Conservation (phyloP, 108 stramenopile genomes). For the Nitzschia inconspicua region DNA sequence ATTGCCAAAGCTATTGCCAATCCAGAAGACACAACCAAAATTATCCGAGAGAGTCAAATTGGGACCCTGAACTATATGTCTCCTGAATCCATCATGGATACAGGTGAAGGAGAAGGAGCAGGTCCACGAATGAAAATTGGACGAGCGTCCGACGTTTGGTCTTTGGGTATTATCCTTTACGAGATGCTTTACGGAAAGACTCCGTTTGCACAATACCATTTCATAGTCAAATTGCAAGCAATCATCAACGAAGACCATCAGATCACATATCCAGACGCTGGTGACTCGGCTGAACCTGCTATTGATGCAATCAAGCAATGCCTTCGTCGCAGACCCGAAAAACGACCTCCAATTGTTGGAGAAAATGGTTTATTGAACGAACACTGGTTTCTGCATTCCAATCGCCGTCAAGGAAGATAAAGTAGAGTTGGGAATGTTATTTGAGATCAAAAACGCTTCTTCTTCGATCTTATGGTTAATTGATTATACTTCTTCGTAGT, state of each 20-base stretch:
- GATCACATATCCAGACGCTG: conserved; percentile 65
- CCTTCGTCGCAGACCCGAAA: conserved; percentile 67
- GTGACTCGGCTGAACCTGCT: conserved; percentile 60
- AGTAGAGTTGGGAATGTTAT: not conserved
- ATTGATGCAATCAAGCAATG: conserved; percentile 82
- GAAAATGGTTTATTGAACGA: conserved; percentile 77
- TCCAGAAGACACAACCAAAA: conserved; percentile 97
- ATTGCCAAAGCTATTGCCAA: conserved; percentile 96
- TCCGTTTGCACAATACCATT: conserved; percentile 91
- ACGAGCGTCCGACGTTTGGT: conserved; percentile 90
- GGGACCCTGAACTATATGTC: conserved; percentile 99
- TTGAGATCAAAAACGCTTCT: not conserved
- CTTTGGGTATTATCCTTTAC: conserved; percentile 96
- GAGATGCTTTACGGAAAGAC: conserved; percentile 94
- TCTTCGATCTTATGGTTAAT: too few species aligned
- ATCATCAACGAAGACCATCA: conserved; percentile 86
- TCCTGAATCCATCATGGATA: conserved; percentile 95
- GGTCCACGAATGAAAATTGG: conserved; percentile 68
- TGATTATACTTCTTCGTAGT: too few species aligned
- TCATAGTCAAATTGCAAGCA: conserved; percentile 94
- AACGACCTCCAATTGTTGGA: conserved; percentile 78
- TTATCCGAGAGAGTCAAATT: conserved; percentile 94
- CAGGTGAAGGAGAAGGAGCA: conserved; percentile 47
- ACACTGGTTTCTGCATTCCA: conserved; percentile 64
- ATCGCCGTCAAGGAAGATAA: not conserved